Evolutionary conservation across 1,284 basidiomycete species (phyloP).

Genomic region (Ganoderma meredithae): DNA sequence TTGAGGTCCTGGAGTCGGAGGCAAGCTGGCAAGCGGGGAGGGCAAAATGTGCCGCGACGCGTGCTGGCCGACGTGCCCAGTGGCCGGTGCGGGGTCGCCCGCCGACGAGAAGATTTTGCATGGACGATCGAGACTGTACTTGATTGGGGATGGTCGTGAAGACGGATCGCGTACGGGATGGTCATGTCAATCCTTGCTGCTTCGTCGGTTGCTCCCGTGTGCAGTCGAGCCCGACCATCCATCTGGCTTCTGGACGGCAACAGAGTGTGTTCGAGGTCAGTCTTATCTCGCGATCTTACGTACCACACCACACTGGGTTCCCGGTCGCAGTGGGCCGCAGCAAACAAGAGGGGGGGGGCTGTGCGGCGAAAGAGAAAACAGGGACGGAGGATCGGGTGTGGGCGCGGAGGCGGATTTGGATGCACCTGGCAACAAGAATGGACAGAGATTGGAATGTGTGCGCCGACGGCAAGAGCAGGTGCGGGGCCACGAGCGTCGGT

Average conservation of each 20-base stretch:
- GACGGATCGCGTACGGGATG: background rate
- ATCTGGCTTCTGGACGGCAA: background rate
- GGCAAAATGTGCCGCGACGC: background rate
- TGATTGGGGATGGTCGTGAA: background rate
- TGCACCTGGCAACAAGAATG: background rate
- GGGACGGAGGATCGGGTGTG: background rate
- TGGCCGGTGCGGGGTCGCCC: background rate
- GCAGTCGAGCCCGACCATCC: background rate
- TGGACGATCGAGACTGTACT: background rate
- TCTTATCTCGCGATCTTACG: background rate
- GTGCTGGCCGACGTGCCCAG: conserved; percentile 1
- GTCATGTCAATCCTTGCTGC: background rate
- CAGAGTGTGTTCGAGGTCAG: background rate
- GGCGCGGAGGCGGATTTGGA: too few relatives aligned
- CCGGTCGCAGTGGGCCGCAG: background rate
- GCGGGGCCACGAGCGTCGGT: background rate
- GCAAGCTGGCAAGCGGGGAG: background rate
- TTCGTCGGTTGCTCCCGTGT: conserved; percentile 1
- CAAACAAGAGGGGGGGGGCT: background rate
- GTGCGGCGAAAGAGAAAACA: background rate
- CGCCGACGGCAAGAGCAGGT: background rate
- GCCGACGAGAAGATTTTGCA: background rate
- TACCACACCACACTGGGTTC: too few relatives aligned
- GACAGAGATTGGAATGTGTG: background rate
- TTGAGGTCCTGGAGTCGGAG: background rate